Evolutionary conservation across 139 green algal species (phyloP), one percentile per base, ranked within the genome.

Genomic region (Micractinium sp.): DNA sequence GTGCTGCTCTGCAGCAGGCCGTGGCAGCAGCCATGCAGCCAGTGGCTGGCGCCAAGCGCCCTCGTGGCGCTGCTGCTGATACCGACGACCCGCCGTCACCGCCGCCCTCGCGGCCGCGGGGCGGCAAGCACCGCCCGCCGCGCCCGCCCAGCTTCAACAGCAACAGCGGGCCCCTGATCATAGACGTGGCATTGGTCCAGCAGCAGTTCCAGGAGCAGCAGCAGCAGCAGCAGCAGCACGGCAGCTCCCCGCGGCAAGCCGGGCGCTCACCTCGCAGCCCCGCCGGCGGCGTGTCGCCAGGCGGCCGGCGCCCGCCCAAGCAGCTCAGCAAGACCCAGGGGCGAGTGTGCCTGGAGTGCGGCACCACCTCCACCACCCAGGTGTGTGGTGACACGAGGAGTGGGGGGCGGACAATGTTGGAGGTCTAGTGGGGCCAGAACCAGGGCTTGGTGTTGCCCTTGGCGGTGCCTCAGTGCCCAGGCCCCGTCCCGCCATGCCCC

Each of bases 261-360:
- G 81, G 16, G 14, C 83, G 83, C 83, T 87, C 83, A 14, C 83
- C 83, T 0, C 82, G 82, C 36, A 63, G 41, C 78, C 56, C 78
- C 16, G 31, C 78, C 3, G 82, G 67, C 38, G 71, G 83, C 18
- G 13, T 39, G 5, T 69, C 67, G 13, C 61, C 82, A 14, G 60
- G 33, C 25, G 35, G 61, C 18, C 39, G 66, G 25, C 35, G 67
- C 27, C 22, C 35, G 23, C 25, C 25, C 67, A 63, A 63, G 67
- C 83, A 80, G 67, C 39, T 66, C 12, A 87, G 38, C 83, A 87
- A 87, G 67, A 87, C 71, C 20, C 73, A 63, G 63, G 83, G 83
- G 38, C 67, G 83, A 5, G 31, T 87, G 22, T 87, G 83, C 67
- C 79, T 87, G 29, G 83, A 87, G 83, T 87, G 83, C 83, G 63